phyloP scores from a whole-genome alignment of 2,329 filamentous ascomycete genomes.

The Cyclaneusma minus region DNA sequence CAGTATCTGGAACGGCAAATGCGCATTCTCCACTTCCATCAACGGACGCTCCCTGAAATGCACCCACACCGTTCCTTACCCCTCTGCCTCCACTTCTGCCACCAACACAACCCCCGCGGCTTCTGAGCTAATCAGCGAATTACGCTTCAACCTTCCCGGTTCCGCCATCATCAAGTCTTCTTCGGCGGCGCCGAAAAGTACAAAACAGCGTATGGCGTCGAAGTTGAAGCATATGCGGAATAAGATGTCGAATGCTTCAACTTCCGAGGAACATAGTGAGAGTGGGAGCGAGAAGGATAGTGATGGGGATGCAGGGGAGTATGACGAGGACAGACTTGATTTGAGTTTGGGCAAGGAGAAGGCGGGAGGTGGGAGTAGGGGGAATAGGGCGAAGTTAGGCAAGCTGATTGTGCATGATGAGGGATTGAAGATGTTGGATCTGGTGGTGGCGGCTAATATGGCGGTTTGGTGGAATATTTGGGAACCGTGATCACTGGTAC shows the following conservation, averaged over 20 bases:
- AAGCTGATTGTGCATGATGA: constrained; percentile 85
- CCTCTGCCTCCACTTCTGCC: constrained; percentile 11
- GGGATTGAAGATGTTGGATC: constrained; percentile 87
- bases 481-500: too few relatives aligned
- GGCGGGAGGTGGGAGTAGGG: constrained; percentile 73
- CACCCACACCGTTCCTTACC: constrained; percentile 49
- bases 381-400: constrained; percentile 80
- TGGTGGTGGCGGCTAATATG: constrained; percentile 82
- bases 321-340: constrained; percentile 40
- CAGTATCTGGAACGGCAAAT: constrained; percentile 77
- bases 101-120: constrained; percentile 2
- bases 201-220: constrained; percentile 7
- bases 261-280: constrained; percentile 11
- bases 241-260: constrained; percentile 16
- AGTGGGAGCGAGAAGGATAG: constrained; percentile 14
- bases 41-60: constrained; percentile 63
- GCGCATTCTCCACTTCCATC: constrained; percentile 68
- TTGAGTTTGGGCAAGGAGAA: constrained; percentile 65
- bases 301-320: constrained; percentile 25
- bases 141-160: constrained; percentile 77
- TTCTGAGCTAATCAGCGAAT: constrained; percentile 48
- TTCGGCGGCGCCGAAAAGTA: constrained; percentile 10
- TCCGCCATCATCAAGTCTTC: constrained; percentile 27
- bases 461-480: constrained; percentile 89
- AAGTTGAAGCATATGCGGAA: constrained; percentile 15